Percentiles rank a stretch among this genome's conserved stretches.
Conservation (phyloP, 306 rosid species). For the Lathyrus tuberosus region DNA sequence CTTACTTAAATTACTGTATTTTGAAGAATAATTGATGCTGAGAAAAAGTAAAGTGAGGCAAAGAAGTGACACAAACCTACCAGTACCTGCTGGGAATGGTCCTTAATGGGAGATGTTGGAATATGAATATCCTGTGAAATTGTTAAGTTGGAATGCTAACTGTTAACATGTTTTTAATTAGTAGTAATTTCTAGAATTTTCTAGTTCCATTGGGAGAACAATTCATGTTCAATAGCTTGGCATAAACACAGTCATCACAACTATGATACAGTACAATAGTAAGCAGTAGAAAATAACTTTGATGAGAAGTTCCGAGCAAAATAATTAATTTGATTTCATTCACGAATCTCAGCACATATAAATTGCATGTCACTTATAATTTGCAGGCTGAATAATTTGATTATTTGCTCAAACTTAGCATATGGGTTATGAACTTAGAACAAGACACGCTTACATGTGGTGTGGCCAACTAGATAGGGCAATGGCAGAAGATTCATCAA, state of each 20-base stretch:
- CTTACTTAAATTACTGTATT: background rate
- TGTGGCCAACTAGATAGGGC: no score
- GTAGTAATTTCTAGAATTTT: background rate
- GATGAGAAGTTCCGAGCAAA: no score
- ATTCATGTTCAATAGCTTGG: slow-evolving; percentile 15
- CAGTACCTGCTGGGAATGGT: slow-evolving; percentile 58
- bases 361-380: no score
- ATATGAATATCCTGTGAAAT: slow-evolving; percentile 53
- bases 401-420: no score
- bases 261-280: background rate
- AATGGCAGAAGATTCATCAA: no score
- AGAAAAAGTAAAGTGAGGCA: slow-evolving; percentile 36
- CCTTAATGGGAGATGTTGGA: slow-evolving; percentile 55
- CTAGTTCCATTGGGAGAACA: slow-evolving; percentile 54
- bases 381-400: no score
- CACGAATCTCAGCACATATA: no score
- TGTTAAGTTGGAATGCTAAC: slow-evolving; percentile 50
- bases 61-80: slow-evolving; percentile 47
- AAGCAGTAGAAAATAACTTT: no score
- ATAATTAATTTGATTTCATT: no score
- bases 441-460: no score
- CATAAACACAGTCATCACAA: no score
- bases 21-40: slow-evolving; percentile 15
- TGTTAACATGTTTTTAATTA: background rate
- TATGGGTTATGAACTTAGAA: no score